phyloP scores from a whole-genome alignment of 441 rosid genomes.

The Biscutella auriculata region DNA sequence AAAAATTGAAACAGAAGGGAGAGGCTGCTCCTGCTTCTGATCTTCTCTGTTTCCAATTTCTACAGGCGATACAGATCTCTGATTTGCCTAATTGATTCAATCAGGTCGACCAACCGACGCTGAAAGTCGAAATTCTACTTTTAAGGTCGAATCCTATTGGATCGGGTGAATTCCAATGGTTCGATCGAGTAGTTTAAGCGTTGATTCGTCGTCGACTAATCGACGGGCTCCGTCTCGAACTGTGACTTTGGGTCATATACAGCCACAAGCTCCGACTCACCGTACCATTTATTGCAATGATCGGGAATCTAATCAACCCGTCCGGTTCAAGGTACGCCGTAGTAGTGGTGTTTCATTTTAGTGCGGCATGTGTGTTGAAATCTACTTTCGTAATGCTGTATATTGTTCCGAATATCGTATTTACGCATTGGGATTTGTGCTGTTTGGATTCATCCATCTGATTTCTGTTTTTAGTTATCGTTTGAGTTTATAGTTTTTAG shows the following conservation, averaged over 20 bases:
- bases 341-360: neutral
- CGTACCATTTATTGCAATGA: conserved; percentile 86
- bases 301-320: conserved; percentile 69
- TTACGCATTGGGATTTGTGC: conserved; percentile 1
- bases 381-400: no score
- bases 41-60: conserved; percentile 16
- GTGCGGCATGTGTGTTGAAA: neutral
- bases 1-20: conserved; percentile 20
- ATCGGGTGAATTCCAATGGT: conserved; percentile 41
- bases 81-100: neutral
- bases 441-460: neutral
- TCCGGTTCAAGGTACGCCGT: conserved; percentile 53
- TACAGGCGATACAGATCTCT: conserved; percentile 21
- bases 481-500: neutral
- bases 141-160: conserved; percentile 23
- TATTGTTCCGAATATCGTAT: neutral
- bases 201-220: conserved; percentile 21
- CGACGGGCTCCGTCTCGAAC: conserved; percentile 40
- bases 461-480: neutral
- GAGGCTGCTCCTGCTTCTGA: conserved; percentile 14
- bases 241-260: conserved; percentile 76
- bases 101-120: neutral
- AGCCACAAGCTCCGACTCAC: conserved; percentile 77
- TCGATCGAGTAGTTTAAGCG: conserved; percentile 33
- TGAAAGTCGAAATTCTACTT: neutral